Conservation (phyloP, 495 filamentous ascomycete species). For the Podospora anserina region DNA sequence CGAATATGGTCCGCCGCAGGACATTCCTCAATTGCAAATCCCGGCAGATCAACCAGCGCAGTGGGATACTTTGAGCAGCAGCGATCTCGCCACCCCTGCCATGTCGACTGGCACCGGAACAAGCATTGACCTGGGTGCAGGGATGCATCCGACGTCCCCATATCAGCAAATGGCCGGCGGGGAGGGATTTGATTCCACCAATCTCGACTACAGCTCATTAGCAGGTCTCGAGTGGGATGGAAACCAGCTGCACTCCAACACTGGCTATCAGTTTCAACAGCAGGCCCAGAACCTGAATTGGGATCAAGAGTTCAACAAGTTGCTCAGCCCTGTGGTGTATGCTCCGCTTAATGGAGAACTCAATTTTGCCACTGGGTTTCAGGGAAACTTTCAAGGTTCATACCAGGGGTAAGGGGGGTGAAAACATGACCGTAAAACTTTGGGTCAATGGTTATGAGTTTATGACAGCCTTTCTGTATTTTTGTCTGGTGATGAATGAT, state of each 20-base stretch:
- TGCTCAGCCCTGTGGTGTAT: constrained; percentile 11
- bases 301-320: constrained; percentile 14
- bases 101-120: not conserved
- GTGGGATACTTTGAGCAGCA: not conserved
- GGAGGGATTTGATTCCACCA: not conserved
- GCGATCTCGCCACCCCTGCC: not conserved
- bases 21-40: not conserved
- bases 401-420: not conserved
- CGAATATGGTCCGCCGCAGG: constrained; percentile 26
- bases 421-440: not conserved
- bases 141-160: not conserved
- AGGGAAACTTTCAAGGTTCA: not conserved
- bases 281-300: constrained; percentile 9
- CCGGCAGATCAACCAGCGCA: not conserved
- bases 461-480: not conserved
- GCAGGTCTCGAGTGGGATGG: not conserved
- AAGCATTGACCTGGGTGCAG: not conserved
- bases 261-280: not conserved
- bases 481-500: not conserved
- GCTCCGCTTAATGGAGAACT: not conserved
- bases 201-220: not conserved
- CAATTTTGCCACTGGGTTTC: not conserved
- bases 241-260: not conserved
- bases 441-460: not conserved
- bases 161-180: not conserved